Evolutionary conservation across 768 basidiomycete genomes (phyloP), one percentile per base, ranked within the genome.

Genomic region (Tulasnella sp.): DNA sequence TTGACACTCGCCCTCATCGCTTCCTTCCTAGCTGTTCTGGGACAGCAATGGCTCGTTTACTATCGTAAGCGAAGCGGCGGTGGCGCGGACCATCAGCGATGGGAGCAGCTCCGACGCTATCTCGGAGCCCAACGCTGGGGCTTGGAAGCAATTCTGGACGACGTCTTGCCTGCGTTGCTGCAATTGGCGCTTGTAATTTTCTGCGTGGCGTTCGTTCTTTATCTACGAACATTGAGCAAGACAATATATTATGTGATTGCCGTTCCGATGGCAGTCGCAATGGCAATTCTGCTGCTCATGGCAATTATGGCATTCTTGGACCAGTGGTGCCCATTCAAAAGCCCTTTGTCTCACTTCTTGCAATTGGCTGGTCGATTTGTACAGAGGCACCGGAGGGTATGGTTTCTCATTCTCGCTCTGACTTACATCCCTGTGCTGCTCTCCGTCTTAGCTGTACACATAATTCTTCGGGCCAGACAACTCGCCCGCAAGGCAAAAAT

Each of bases 91-190:
- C 7, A 11, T 14, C 64, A 69, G 16, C 64, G 64, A 1, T 69
- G 64, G 64, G 64, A 69, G 64, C 64, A 69, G 64, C 64, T 69
- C 64, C 64, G 64, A 69, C n/a, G 64, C 16, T 69, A 69, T 12
- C 34, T 69, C 1, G 64, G 64, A 37, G 64, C 28, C 2, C 1
- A 69, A 31, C 64, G 64, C 64, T 69, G 64, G 64, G 31, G 34
- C 16, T 1, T 69, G 24, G 34, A 37, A 31, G 7, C 6, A 2
- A 37, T 69, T n/a, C 34, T 69, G 3, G 64, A 69, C 18, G n/a
- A 31, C 18, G 6, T 69, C 8, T 69, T 69, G 18, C 64, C 64
- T 4, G 64, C n/a, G 2, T 18, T 69, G 28, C 34, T 69, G 31
- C 64, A 34, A 34, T 69, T 37, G 16, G 64, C 64, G 6, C 64